phyloP scores from a whole-genome alignment of 208 protist species.

The Trypanosoma theileri region DNA sequence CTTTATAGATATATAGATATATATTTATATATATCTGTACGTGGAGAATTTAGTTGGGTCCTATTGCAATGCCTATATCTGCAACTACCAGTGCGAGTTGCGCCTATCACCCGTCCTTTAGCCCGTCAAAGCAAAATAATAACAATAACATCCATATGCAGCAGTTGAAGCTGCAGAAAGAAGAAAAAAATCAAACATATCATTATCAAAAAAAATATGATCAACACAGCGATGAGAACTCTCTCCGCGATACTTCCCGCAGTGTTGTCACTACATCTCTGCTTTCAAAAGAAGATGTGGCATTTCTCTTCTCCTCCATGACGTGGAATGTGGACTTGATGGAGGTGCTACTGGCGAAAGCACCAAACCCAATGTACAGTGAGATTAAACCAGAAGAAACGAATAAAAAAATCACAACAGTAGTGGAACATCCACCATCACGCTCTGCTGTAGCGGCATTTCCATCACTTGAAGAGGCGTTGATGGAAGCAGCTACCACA shows the following conservation, averaged over 20 bases:
- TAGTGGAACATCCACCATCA: neutral
- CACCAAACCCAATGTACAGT: constrained; percentile 38
- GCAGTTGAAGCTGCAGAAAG: neutral
- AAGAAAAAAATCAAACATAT: neutral
- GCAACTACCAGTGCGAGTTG: neutral
- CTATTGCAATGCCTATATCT: constrained; percentile 34
- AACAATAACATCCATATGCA: neutral
- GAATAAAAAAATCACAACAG: too few species aligned
- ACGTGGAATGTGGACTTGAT: constrained; percentile 73
- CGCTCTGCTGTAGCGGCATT: neutral
- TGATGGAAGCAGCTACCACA: neutral
- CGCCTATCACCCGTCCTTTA: neutral
- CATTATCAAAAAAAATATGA: neutral
- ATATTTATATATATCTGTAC: constrained; percentile 40
- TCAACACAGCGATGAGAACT: neutral
- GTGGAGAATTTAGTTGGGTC: constrained; percentile 34
- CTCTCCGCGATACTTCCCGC: too few species aligned
- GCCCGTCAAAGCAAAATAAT: constrained; percentile 8
- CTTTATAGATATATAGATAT: constrained; percentile 31
- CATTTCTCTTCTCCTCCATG: constrained; percentile 61
- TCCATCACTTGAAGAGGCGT: constrained; percentile 24
- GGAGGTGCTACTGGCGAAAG: constrained; percentile 49
- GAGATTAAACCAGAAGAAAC: neutral
- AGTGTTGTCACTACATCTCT: too few species aligned
- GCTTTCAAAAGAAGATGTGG: constrained; percentile 28